Evolutionary conservation across 176 grass and related monocot species (phyloP), one percentile per base, ranked within the genome.

Genomic region (Cocos nucifera): DNA sequence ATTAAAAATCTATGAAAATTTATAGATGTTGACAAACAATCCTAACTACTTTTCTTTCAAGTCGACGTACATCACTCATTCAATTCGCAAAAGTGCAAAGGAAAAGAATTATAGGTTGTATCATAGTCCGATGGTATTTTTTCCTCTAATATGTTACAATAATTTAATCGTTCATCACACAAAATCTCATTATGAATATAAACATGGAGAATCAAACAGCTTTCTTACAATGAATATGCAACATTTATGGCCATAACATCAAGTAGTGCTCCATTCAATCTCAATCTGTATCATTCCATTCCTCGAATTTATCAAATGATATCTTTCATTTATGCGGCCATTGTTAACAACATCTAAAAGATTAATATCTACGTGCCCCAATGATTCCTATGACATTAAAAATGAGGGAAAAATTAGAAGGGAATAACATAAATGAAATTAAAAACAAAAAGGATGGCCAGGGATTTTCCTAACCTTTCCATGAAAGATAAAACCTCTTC

Each of bases 281-380:
- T 97, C 87, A 10, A 92, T 51, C 23, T 82, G 75, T 44, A 97
- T 21, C 24, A 4, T 85, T 50, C 93, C 84, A 59, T 88, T 91
- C 52, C 68, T 79, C 16, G 92, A 97, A 78, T 97, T 91, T 72
- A 97, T 91, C 15, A 97, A 74, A 58, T 91, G 78, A 63, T 97
- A 97, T 18, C 69, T 85, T 23, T 97, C 68, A 23, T 91, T 91
- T 59, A 97, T 97, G 28, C 87, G 81, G 6, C 81, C 75, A 1
- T 97, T 91, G 74, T 88, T 71, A n/a, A 97, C 75, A 15, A 97
- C 92, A 57, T 97, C 93, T 62, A 60, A 59, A 66, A 92, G 70
- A 51, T 78, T 97, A 53, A 97, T 83, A 23, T 85, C 80, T 17
- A 88, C 79, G 21, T 83, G 71, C 7, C 92, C 92, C 64, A 97